Evolutionary conservation across 257 asterid genomes (phyloP).

Genomic region (Gentiana straminea): DNA sequence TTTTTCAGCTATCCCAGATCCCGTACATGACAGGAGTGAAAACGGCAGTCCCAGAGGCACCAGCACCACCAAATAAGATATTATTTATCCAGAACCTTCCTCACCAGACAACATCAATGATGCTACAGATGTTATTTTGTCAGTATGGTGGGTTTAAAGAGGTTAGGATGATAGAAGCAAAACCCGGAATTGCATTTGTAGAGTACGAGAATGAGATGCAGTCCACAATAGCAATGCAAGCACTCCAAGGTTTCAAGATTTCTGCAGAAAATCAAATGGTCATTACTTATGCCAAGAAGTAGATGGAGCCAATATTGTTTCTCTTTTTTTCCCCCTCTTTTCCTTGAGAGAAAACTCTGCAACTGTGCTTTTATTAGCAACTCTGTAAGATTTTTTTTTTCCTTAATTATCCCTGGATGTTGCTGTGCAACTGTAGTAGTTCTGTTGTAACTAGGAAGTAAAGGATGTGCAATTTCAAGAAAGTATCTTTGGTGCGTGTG

Average conservation of each 20-base stretch:
- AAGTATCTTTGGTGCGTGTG: too few species aligned
- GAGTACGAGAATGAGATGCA: constrained; percentile 93
- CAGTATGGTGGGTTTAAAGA: constrained; percentile 88
- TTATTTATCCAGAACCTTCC: constrained; percentile 85
- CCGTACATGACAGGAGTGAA: constrained; percentile 59
- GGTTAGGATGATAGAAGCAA: constrained; percentile 91
- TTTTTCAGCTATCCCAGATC: constrained; percentile 65
- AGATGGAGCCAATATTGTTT: constrained; percentile 10
- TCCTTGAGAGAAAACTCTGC: not conserved
- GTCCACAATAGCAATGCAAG: constrained; percentile 81
- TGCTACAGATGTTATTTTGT: constrained; percentile 93
- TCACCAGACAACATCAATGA: constrained; percentile 86
- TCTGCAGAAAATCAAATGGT: constrained; percentile 70
- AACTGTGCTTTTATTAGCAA: not conserved
- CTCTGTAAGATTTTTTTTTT: not conserved
- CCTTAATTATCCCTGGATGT: constrained; percentile 3
- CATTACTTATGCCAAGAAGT: constrained; percentile 90
- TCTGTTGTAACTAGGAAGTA: constrained; percentile 19
- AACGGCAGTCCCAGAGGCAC: constrained; percentile 65
- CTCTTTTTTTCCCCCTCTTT: not conserved
- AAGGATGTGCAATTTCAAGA: too few species aligned
- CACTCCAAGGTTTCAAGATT: constrained; percentile 81
- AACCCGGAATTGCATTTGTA: constrained; percentile 93
- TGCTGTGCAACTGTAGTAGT: constrained; percentile 21
- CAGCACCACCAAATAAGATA: constrained; percentile 95